Evolutionary conservation across 2,329 filamentous ascomycete genomes (phyloP).

Genomic region (Alternaria gansuensis): DNA sequence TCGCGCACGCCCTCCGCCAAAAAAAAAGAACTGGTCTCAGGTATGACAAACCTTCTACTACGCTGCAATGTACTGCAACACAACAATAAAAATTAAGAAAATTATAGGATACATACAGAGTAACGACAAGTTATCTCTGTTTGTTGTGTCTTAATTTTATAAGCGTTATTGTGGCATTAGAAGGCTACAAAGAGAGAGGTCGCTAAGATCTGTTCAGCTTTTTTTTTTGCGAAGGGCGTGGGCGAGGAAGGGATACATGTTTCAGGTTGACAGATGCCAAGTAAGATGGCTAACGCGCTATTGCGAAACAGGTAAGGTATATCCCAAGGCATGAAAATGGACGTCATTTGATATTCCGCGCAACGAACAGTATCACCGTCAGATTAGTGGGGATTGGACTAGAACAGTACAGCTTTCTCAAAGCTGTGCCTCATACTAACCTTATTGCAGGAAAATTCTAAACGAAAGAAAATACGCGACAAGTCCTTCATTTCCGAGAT

Average conservation of each 20-base stretch:
- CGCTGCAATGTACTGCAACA: too few relatives aligned
- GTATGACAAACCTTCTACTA: too few relatives aligned
- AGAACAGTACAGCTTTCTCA: neutral
- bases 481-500: neutral
- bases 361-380: neutral
- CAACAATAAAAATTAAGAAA: too few relatives aligned
- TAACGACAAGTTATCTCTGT: too few relatives aligned
- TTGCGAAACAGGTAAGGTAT: conserved; percentile 3
- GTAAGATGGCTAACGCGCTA: neutral
- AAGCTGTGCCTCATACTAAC: neutral
- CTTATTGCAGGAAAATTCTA: neutral
- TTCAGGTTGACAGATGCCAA: conserved; percentile 1
- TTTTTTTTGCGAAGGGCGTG: too few relatives aligned
- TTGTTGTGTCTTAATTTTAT: too few relatives aligned
- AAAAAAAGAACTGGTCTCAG: too few relatives aligned
- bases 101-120: too few relatives aligned
- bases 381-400: neutral
- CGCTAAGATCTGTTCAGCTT: too few relatives aligned
- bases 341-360: conserved; percentile 8
- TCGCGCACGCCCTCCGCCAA: too few relatives aligned
- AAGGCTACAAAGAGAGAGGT: too few relatives aligned
- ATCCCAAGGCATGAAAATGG: conserved; percentile 3
- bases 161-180: too few relatives aligned
- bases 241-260: conserved; percentile 7
- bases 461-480: neutral